Evolutionary conservation across 176 grass and related monocot species (phyloP), one percentile per base, ranked within the genome.

Genomic region (Areca catechu): DNA sequence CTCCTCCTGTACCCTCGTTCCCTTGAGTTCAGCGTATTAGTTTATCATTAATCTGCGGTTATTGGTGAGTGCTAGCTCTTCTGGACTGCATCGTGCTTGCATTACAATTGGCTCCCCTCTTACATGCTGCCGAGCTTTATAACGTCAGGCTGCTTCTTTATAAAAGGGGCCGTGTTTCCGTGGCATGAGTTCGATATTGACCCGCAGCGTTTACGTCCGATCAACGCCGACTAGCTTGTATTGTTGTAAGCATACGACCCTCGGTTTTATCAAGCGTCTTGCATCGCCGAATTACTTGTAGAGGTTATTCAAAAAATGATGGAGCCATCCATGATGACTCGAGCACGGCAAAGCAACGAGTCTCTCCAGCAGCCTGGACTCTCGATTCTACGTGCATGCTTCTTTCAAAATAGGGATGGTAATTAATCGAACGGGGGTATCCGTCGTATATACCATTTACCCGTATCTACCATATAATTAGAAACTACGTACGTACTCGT

Each of bases 261-360:
- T 3, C 24, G 4, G 50, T 68, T 43, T 53, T 51, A 61, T 9
- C 50, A 50, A 49, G 60, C 19, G 24, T 50, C 71, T 19, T 72
- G 16, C 1, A 34, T 64, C 37, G 58, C 49, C 63, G 24, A 59
- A 23, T 30, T 37, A 30, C 37, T 51, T 71, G 66, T 77, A 89
- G 85, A 24, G 76, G 80, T 69, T 71, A 71, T 77, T 47, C 77
- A 77, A 27, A 59, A 80, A 77, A 89, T 84, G 80, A 74, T 24
- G 12, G 60, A 74, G 29, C 49, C 77, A 24, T 24, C 24, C 24
- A 24, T 24, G 24, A 3, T 24, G 24, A 24, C 24, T 24, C 24
- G 24, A 3, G 24, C 24, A 24, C 24, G 4, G 24, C 24, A 24
- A 24, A 24, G 2, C 22, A 23, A 23, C 24, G 4, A 1, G 24